Evolutionary conservation across 2,329 filamentous ascomycete genomes (phyloP).

Genomic region (Calonectria pauciramosa): DNA sequence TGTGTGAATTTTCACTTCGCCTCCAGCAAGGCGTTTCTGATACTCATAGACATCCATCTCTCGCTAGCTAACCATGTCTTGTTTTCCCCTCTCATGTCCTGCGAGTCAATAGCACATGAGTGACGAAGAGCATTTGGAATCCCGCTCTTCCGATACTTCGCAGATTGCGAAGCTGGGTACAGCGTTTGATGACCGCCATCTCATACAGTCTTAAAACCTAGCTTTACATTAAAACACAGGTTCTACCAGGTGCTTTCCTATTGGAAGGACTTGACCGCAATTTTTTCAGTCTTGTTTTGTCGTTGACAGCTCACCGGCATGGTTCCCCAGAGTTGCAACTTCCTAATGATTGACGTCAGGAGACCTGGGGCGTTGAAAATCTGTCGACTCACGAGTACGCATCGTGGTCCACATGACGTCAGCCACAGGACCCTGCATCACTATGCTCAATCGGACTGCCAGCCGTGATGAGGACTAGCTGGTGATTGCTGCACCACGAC

Average conservation of each 20-base stretch:
- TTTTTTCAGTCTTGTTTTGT: background rate
- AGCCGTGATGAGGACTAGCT: background rate
- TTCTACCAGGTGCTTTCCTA: background rate
- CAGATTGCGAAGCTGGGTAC: background rate
- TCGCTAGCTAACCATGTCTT: background rate
- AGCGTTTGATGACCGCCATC: background rate
- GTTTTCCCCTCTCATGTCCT: no score
- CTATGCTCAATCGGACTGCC: conserved; percentile 10
- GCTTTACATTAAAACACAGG: background rate
- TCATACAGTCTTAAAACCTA: background rate
- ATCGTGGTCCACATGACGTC: conserved; percentile 41
- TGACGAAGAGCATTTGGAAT: background rate
- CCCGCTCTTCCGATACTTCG: background rate
- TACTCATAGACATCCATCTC: background rate
- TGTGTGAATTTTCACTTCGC: background rate
- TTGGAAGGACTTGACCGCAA: background rate
- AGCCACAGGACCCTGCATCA: conserved; percentile 41
- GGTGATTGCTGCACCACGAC: conserved; percentile 38
- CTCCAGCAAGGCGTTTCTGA: background rate
- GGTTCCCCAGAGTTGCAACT: conserved; percentile 2
- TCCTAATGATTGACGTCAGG: conserved; percentile 41
- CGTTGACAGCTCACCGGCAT: conserved; percentile 5
- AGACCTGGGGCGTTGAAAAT: conserved; percentile 23
- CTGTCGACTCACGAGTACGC: conserved; percentile 21
- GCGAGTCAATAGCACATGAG: background rate